Percentiles rank a stretch among this genome's conserved stretches.
phyloP scores from a whole-genome alignment of 768 basidiomycete genomes.

The Boletus subparvulus region DNA sequence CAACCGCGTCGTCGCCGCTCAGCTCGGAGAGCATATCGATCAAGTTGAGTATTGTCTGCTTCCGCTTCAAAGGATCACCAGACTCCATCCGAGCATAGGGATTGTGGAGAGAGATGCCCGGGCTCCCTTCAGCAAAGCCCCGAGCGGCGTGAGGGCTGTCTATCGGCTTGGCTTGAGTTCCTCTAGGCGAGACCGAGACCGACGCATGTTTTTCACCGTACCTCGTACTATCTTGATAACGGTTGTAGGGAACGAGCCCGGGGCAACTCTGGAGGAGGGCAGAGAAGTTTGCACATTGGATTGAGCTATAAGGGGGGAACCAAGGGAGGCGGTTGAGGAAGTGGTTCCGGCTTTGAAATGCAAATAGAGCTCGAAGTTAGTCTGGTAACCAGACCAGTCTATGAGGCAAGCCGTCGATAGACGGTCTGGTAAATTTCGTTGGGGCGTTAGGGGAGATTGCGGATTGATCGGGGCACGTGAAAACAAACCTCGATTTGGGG shows the following conservation, averaged over 20 bases:
- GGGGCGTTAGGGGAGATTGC: too few species aligned
- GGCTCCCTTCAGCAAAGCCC: constrained; percentile 27
- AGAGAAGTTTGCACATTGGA: constrained; percentile 18
- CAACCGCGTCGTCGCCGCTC: constrained; percentile 38
- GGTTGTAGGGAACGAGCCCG: constrained; percentile 19
- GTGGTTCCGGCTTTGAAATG: constrained; percentile 36
- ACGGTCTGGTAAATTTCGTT: too few species aligned
- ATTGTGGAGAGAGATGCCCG: constrained; percentile 26
- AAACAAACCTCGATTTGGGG: too few species aligned
- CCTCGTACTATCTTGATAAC: constrained; percentile 35
- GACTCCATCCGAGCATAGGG: constrained; percentile 31
- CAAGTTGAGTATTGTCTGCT: constrained; percentile 46
- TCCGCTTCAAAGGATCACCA: constrained; percentile 36
- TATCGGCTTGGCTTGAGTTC: constrained; percentile 25
- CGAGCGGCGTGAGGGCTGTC: constrained; percentile 25
- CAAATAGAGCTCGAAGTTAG: constrained; percentile 27
- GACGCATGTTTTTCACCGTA: constrained; percentile 31
- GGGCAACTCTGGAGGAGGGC: constrained; percentile 21
- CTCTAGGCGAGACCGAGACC: constrained; percentile 28
- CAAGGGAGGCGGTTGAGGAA: constrained; percentile 26
- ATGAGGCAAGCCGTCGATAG: too few species aligned
- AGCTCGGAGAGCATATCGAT: constrained; percentile 48
- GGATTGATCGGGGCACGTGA: too few species aligned
- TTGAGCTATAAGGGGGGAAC: constrained; percentile 31
- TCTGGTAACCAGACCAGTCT: too few species aligned